phyloP scores from a whole-genome alignment of 148 eudicot species.

The Silene conica region DNA sequence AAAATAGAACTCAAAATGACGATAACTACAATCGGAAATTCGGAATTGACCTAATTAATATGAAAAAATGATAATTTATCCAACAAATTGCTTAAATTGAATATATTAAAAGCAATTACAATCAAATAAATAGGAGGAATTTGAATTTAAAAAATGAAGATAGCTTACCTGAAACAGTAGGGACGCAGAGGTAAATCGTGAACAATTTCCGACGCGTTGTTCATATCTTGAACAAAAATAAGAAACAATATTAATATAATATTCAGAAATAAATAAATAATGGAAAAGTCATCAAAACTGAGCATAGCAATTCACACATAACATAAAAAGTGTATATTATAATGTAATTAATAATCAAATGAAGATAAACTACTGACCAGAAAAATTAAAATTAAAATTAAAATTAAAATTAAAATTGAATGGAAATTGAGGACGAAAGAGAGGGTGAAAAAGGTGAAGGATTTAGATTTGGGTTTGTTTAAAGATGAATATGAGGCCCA shows the following conservation, averaged over 20 bases:
- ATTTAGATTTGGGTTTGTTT: not conserved
- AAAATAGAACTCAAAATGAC: not conserved
- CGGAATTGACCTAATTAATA: not conserved
- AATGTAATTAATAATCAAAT: not conserved
- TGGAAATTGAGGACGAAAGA: not conserved
- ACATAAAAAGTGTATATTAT: not conserved
- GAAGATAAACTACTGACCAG: conserved; percentile 1
- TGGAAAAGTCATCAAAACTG: not conserved
- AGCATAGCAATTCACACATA: not conserved
- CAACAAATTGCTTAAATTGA: not conserved
- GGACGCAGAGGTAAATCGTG: not conserved
- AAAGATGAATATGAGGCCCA: not conserved
- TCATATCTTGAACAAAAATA: not conserved
- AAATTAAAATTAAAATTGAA: not conserved
- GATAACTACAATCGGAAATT: not conserved
- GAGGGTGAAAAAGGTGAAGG: not conserved
- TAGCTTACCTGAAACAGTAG: not conserved
- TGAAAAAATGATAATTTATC: not conserved
- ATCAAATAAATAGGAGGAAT: not conserved
- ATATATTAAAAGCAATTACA: not conserved
- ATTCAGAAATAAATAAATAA: not conserved
- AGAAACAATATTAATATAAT: not conserved
- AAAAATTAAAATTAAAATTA: not conserved
- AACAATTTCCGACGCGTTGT: not conserved
- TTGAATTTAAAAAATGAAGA: not conserved